phyloP scores from a whole-genome alignment of 2,329 filamentous ascomycete genomes.

The Penicillium sp. region DNA sequence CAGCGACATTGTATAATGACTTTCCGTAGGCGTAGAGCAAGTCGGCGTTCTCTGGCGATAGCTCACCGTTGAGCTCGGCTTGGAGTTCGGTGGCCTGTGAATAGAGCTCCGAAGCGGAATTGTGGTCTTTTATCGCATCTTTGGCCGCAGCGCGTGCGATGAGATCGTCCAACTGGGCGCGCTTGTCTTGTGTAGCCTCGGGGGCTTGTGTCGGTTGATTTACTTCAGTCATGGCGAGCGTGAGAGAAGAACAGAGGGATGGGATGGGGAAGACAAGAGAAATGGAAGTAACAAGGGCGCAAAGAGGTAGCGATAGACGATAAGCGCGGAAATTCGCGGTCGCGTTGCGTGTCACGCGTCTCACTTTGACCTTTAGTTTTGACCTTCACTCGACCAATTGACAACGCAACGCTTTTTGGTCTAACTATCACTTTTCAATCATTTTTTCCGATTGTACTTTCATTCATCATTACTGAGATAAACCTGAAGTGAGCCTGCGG shows the following conservation, averaged over 20 bases:
- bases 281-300: not conserved
- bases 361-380: constrained; percentile 1
- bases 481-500: not conserved
- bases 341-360: constrained; percentile 21
- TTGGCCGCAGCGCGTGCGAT: constrained; percentile 74
- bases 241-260: not conserved
- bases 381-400: not conserved
- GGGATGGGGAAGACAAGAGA: not conserved
- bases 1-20: constrained; percentile 86
- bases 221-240: constrained; percentile 25
- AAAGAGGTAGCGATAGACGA: constrained; percentile 5
- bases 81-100: constrained; percentile 85
- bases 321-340: constrained; percentile 13
- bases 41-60: constrained; percentile 84
- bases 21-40: constrained; percentile 92
- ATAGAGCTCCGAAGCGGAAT: constrained; percentile 79
- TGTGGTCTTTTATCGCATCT: constrained; percentile 84
- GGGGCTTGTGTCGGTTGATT: constrained; percentile 10
- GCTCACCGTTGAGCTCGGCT: constrained; percentile 85
- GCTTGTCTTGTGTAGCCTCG: constrained; percentile 34
- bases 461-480: not conserved
- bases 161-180: constrained; percentile 68
- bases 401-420: not conserved
- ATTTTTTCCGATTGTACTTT: too few species aligned
- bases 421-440: not conserved